These are phyloP conservation scores for Neofusicoccum parvum DNA, from an alignment of 2,329 filamentous ascomycete genomes.

Conservation along the genomic window DNA sequence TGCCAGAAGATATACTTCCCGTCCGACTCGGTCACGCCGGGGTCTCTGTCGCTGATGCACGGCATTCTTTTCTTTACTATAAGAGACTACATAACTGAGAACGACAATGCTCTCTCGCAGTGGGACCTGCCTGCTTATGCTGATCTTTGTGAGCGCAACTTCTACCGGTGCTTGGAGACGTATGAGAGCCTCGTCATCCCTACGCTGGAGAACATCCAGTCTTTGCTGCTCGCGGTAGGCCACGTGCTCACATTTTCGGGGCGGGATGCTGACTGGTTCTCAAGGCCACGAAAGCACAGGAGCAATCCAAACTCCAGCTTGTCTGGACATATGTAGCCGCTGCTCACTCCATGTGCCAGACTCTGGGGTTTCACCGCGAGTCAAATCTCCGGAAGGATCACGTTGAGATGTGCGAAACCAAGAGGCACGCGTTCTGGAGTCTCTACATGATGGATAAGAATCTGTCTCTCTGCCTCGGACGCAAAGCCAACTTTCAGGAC, in stretches of 20 bases:
- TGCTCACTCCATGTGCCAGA: slow-evolving; percentile 32
- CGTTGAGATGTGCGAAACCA: slow-evolving; percentile 31
- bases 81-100: slow-evolving; percentile 31
- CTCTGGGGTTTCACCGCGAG: slow-evolving; percentile 39
- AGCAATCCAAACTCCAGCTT: slow-evolving; percentile 32
- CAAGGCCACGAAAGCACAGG: slow-evolving; percentile 34
- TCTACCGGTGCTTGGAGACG: slow-evolving; percentile 43
- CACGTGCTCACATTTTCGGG: background rate
- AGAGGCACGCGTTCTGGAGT: slow-evolving; percentile 40
- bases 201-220: slow-evolving; percentile 40
- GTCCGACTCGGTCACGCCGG: slow-evolving; percentile 44
- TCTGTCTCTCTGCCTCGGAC: slow-evolving; percentile 40
- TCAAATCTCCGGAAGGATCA: slow-evolving; percentile 38
- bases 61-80: slow-evolving; percentile 44
- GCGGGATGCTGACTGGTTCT: background rate
- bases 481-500: slow-evolving; percentile 41
- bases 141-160: slow-evolving; percentile 44
- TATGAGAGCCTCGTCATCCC: slow-evolving; percentile 30
- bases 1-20: slow-evolving; percentile 49
- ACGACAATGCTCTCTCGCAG: slow-evolving; percentile 26
- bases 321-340: slow-evolving; percentile 2
- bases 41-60: slow-evolving; percentile 44
- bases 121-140: slow-evolving; percentile 36
- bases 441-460: slow-evolving; percentile 44
- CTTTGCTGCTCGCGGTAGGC: slow-evolving; percentile 33